Evolutionary conservation across 495 filamentous ascomycete species (phyloP).

Genomic region (Talaromyces liani): DNA sequence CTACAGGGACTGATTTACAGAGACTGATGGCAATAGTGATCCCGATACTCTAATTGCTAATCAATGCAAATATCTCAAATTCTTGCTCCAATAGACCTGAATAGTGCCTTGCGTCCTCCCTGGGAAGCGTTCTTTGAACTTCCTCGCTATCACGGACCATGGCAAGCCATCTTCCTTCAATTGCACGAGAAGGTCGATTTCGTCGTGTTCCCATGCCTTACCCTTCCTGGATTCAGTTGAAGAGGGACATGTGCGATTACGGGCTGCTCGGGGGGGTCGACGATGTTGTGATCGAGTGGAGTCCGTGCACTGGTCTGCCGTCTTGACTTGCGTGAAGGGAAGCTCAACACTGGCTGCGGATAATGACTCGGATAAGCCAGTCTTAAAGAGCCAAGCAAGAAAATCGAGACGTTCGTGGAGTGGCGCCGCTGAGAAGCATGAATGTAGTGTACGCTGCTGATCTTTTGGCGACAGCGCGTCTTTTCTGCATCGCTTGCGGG

Average conservation of each 20-base stretch:
- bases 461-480: not conserved
- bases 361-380: not conserved
- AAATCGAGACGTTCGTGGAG: not conserved
- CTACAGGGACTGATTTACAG: too few relatives aligned
- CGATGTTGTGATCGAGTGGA: not conserved
- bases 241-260: not conserved
- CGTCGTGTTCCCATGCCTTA: not conserved
- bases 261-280: not conserved
- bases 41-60: too few relatives aligned
- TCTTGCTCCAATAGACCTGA: constrained; percentile 1
- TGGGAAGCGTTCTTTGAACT: not conserved
- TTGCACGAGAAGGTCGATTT: constrained; percentile 1
- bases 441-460: not conserved
- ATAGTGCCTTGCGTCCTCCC: constrained; percentile 3
- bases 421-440: not conserved
- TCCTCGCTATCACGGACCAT: constrained; percentile 1
- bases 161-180: not conserved
- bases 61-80: constrained; percentile 6
- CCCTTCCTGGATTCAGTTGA: not conserved
- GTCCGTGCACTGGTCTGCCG: not conserved
- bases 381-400: not conserved
- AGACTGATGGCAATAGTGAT: too few relatives aligned
- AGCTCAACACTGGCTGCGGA: not conserved
- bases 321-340: not conserved
- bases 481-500: too few relatives aligned